A percentile compares a stretch with the other conserved stretches of the same genome.
Conservation (phyloP, 768 basidiomycete genomes). For the Lentinus tigrinus region DNA sequence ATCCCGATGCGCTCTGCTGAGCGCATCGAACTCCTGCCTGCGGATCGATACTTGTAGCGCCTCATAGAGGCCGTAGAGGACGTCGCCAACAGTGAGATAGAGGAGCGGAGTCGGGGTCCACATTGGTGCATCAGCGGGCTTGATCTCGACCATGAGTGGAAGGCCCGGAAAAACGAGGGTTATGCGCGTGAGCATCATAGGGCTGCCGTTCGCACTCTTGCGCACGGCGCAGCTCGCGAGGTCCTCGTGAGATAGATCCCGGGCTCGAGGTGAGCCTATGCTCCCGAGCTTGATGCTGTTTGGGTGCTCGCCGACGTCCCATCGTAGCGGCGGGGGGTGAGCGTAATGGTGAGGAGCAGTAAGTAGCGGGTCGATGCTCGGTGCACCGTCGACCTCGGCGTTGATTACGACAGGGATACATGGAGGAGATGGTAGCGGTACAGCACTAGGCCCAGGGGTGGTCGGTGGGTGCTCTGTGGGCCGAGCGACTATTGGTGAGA, state of each 20-base stretch:
- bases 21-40: slow-evolving; percentile 38
- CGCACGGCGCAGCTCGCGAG: neutral
- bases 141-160: slow-evolving; percentile 21
- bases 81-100: slow-evolving; percentile 45
- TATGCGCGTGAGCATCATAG: neutral
- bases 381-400: neutral
- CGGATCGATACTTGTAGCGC: slow-evolving; percentile 42
- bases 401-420: neutral
- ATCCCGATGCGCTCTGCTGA: slow-evolving; percentile 12
- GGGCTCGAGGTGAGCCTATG: neutral
- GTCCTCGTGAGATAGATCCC: neutral
- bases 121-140: slow-evolving; percentile 15
- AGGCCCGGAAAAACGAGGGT: slow-evolving; percentile 4
- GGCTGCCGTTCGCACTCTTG: neutral
- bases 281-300: neutral
- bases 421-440: neutral
- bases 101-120: slow-evolving; percentile 19
- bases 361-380: slow-evolving; percentile 7
- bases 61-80: slow-evolving; percentile 44
- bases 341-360: neutral
- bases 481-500: neutral
- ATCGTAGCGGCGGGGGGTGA: slow-evolving; percentile 8
- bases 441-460: neutral
- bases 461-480: neutral
- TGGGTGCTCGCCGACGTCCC: slow-evolving; percentile 7